Evolutionary conservation across 768 basidiomycete genomes (phyloP).

Genomic region (Tricholoma furcatifolium): DNA sequence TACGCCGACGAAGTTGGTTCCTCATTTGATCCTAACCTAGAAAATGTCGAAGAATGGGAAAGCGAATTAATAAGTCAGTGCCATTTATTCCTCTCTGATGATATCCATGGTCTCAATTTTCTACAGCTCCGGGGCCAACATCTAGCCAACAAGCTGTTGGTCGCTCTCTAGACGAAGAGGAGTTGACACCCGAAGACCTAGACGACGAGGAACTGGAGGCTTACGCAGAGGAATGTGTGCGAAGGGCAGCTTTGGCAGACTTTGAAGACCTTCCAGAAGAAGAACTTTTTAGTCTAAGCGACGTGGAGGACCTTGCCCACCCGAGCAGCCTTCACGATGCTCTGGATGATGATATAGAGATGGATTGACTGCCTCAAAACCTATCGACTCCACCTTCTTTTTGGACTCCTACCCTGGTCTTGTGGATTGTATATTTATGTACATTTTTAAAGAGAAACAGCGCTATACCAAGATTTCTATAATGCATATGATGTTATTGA

Average conservation of each 20-base stretch:
- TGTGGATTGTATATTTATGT: no score
- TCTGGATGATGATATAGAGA: no score
- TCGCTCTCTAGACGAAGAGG: constrained; percentile 7
- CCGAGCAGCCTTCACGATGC: no score
- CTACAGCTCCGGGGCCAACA: constrained; percentile 2
- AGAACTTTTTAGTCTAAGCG: constrained; percentile 36
- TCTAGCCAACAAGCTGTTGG: not conserved
- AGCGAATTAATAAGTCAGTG: constrained; percentile 44
- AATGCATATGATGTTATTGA: no score
- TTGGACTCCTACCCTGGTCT: no score
- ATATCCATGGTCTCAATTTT: not conserved
- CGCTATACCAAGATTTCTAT: no score
- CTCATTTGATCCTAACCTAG: constrained; percentile 72
- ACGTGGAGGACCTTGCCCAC: constrained; percentile 24
- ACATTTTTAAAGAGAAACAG: no score
- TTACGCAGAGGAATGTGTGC: constrained; percentile 55
- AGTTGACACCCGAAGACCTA: constrained; percentile 42
- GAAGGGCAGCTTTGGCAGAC: constrained; percentile 38
- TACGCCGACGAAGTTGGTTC: constrained; percentile 71
- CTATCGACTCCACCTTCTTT: no score
- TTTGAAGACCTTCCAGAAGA: constrained; percentile 49
- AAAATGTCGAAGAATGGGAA: constrained; percentile 65
- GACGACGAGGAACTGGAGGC: constrained; percentile 58
- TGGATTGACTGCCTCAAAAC: no score
- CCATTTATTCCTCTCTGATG: not conserved